Evolutionary conservation across 2,329 filamentous ascomycete species (phyloP).

Genomic region (Exophiala calicioides): DNA sequence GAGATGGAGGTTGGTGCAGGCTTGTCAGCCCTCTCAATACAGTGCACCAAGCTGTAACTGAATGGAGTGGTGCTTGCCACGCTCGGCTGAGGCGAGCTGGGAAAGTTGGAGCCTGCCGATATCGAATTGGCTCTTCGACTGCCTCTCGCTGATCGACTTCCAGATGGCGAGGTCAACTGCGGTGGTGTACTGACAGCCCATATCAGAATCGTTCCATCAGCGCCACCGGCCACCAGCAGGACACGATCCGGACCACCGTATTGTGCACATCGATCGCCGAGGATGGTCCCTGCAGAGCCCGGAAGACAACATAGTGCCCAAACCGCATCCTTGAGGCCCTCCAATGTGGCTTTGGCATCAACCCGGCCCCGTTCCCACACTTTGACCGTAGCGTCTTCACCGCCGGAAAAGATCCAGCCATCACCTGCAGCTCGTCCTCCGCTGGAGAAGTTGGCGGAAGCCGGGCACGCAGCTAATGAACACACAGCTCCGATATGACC

Average conservation of each 20-base stretch:
- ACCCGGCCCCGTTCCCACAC: conserved; percentile 95
- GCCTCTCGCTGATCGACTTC: conserved; percentile 67
- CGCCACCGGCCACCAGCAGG: conserved; percentile 84
- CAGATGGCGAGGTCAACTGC: conserved; percentile 76
- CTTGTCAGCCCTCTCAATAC: conserved; percentile 70
- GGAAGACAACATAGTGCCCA: conserved; percentile 95
- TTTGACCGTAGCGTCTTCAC: conserved; percentile 86
- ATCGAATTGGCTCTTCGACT: conserved; percentile 88
- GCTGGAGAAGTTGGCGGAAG: conserved; percentile 83
- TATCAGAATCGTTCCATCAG: conserved; percentile 86
- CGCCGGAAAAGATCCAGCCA: conserved; percentile 98
- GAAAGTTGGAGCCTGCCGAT: conserved; percentile 89
- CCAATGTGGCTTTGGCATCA: conserved; percentile 90
- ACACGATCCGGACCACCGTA: conserved; percentile 84
- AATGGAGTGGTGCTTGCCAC: conserved; percentile 84
- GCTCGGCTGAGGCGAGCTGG: conserved; percentile 84
- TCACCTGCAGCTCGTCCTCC: conserved; percentile 86
- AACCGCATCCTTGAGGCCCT: conserved; percentile 92
- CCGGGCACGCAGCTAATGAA: conserved; percentile 81
- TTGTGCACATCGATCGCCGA: conserved; percentile 69
- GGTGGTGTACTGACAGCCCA: conserved; percentile 94
- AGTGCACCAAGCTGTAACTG: conserved; percentile 82
- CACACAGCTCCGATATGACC: conserved; percentile 91
- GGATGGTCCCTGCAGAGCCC: conserved; percentile 74
- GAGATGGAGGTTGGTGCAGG: conserved; percentile 85